Base-by-base conservation (phyloP, 2,329 filamentous ascomycete genomes). In the Hypoxylon sp. region DNA sequence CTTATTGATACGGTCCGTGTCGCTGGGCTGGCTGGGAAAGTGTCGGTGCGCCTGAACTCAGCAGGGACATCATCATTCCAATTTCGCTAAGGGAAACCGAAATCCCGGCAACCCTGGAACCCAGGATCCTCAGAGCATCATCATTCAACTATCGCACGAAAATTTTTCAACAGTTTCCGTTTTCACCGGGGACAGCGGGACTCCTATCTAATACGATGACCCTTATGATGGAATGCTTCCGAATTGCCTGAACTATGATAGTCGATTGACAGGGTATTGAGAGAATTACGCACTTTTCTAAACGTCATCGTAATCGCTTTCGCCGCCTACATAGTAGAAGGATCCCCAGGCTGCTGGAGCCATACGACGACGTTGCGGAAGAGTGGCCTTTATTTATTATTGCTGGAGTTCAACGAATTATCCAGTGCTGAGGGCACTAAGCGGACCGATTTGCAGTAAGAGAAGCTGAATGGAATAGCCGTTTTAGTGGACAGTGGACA, bases 51-150 rank as follows among this genome's bases (percentile, higher is more conserved):
- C 68, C 67, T 65, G 41, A 23, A 62, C 67, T 45, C 53, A 64
- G 59, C 56, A 58, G 50, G 64, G 59, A 65, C 63, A 56, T 41
- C 61, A 65, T 58, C 56, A 58, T 68, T 45, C 59, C 65, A 72
- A 72, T 72, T 67, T 72, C 70, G 70, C 70, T 72, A 72, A 72
- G 43, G 60, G 51, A 25, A 67, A 50, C 63, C 65, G 65, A 72
- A 68, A 70, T 72, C 65, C 64, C 59, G 36, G 52, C 62, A 65
- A 59, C 67, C 69, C 60, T 69, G 60, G 57, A 57, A 38, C 53
- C 65, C 52, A 67, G 68, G 63, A 70, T 70, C 53, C 67, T 64
- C 30, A 63, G 52, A 51, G 60, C 34, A 62, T 72, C 63, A 45
- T 68, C 65, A 69, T 68, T 70, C 68, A 59, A 67, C 68, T 9